phyloP scores from a whole-genome alignment of 176 grass and related monocot genomes.

The Puya raimondii region DNA sequence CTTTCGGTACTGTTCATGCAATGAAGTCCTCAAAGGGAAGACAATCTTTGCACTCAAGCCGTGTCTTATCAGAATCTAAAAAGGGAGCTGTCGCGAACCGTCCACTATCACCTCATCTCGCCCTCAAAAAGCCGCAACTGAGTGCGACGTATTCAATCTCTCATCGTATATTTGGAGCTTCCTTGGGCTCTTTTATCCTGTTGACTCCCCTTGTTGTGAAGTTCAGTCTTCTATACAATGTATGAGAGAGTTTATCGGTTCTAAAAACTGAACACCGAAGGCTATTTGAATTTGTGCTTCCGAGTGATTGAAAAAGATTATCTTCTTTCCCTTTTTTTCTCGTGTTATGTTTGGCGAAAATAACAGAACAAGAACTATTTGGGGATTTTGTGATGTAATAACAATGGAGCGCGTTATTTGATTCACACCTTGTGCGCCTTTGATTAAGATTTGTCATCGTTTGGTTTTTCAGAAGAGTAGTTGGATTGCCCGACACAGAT shows the following conservation, averaged over 20 bases:
- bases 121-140: slow-evolving; percentile 20
- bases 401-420: too few relatives aligned
- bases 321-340: background rate
- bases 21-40: background rate
- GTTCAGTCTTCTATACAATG: slow-evolving; percentile 8
- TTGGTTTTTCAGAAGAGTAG: too few relatives aligned
- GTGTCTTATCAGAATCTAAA: background rate
- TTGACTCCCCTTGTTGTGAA: slow-evolving; percentile 11
- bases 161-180: slow-evolving; percentile 20
- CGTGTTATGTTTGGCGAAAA: background rate
- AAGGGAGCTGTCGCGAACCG: slow-evolving; percentile 13
- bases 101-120: slow-evolving; percentile 22
- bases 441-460: too few relatives aligned
- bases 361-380: too few relatives aligned
- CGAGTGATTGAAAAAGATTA: background rate
- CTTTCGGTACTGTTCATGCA: background rate
- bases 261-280: background rate
- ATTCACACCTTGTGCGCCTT: too few relatives aligned
- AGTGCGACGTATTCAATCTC: slow-evolving; percentile 18
- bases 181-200: slow-evolving; percentile 14
- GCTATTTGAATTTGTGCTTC: background rate
- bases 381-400: too few relatives aligned
- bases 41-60: slow-evolving; percentile 12
- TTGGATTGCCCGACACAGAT: too few relatives aligned
- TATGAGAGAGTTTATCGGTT: background rate